phyloP scores from a whole-genome alignment of 1,284 basidiomycete genomes.

The Pseudozyma pruni region DNA sequence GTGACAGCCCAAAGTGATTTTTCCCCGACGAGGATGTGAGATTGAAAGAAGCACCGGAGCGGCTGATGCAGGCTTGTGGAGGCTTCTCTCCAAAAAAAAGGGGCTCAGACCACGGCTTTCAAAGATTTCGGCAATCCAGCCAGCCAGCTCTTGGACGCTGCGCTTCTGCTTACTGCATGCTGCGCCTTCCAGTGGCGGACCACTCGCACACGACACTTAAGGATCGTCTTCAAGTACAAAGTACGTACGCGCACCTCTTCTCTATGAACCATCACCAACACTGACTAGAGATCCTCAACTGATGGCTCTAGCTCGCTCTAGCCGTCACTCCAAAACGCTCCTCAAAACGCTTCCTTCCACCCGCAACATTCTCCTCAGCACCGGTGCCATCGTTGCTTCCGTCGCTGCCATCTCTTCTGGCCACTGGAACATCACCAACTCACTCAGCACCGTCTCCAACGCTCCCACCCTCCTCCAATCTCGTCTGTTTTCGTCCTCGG shows the following conservation, averaged over 20 bases:
- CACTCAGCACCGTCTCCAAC: constrained; percentile 1
- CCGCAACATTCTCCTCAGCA: constrained; percentile 24
- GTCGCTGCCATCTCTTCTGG: constrained; percentile 27
- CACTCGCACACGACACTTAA: constrained; percentile 25
- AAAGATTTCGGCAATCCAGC: too few species aligned
- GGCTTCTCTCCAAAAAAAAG: too few species aligned
- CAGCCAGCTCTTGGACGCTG: constrained; percentile 8
- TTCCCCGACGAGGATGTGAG: too few species aligned
- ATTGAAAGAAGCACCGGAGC: not conserved
- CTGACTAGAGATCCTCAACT: not conserved
- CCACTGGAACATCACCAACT: constrained; percentile 1
- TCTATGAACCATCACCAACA: not conserved
- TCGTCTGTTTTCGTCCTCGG: constrained; percentile 25
- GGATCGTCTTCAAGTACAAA: too few species aligned
- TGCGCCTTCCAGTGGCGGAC: not conserved
- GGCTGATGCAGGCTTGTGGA: constrained; percentile 6
- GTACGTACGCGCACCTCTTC: not conserved
- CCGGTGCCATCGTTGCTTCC: constrained; percentile 27
- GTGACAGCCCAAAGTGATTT: too few species aligned
- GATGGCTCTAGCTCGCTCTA: constrained; percentile 38
- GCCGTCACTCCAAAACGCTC: constrained; percentile 14
- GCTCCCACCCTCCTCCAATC: not conserved
- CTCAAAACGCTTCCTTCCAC: constrained; percentile 25
- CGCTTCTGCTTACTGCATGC: constrained; percentile 19
- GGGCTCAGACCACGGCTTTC: too few species aligned